These are phyloP conservation scores for Calonectria montana DNA, from an alignment of 2,329 filamentous ascomycete species.

Conservation along the genomic window DNA sequence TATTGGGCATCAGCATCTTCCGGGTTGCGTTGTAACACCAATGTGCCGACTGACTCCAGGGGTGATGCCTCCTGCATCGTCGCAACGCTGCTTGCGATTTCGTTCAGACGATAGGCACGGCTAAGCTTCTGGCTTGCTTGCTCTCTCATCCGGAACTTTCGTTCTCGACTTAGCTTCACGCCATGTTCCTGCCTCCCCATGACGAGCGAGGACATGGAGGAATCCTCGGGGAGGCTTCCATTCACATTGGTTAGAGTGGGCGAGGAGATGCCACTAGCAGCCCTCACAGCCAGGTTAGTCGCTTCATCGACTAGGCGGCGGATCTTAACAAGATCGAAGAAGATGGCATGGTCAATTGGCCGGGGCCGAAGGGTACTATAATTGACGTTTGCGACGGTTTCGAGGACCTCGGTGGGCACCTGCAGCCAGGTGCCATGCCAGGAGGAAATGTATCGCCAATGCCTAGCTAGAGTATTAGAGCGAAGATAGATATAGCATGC, in stretches of 20 bases:
- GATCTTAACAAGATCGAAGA: conserved; percentile 88
- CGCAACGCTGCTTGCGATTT: conserved; percentile 84
- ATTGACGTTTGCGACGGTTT: conserved; percentile 82
- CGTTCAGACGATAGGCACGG: conserved; percentile 82
- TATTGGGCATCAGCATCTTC: conserved; percentile 81
- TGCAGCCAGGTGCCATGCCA: conserved; percentile 89
- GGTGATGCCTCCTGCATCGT: conserved; percentile 85
- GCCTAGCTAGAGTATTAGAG: conserved; percentile 60
- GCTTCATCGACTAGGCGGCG: conserved; percentile 83
- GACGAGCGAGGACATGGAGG: conserved; percentile 34
- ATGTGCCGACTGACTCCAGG: conserved; percentile 79
- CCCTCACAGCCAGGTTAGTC: conserved; percentile 80
- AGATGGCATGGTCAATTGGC: conserved; percentile 81
- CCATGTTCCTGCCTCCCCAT: conserved; percentile 64
- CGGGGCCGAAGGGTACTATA: conserved; percentile 81
- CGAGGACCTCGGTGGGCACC: conserved; percentile 81
- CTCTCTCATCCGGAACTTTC: conserved; percentile 83
- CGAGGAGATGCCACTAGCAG: conserved; percentile 78
- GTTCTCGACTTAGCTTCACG: conserved; percentile 78
- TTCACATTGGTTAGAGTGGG: conserved; percentile 69
- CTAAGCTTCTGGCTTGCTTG: conserved; percentile 83
- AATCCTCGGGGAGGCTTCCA: conserved; percentile 48
- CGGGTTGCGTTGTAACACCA: conserved; percentile 78
- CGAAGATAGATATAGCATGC: background rate
- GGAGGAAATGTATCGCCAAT: conserved; percentile 87